Conservation (phyloP, 345 rosid genomes). For the Gossypioides kirkii region DNA sequence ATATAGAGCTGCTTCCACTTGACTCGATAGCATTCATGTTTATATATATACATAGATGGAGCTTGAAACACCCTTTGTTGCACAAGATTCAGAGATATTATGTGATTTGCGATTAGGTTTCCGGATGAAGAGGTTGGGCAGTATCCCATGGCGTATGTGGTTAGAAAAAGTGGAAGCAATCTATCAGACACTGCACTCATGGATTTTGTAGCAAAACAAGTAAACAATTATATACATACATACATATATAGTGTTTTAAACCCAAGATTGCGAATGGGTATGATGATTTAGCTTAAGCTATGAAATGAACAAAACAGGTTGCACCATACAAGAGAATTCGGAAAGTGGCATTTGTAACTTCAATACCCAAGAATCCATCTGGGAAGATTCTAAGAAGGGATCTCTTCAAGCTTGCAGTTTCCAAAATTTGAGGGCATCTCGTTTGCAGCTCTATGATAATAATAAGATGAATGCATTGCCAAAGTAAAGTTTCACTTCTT, state of each 20-base stretch:
- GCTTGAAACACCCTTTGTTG: too few species aligned
- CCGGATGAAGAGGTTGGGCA: conserved; percentile 85
- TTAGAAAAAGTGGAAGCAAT: conserved; percentile 48
- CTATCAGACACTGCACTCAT: conserved; percentile 44
- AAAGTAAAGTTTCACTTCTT: neutral
- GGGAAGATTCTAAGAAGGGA: conserved; percentile 88
- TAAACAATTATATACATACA: conserved; percentile 1
- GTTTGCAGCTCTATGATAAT: neutral
- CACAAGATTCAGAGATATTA: neutral
- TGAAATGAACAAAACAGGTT: conserved; percentile 34
- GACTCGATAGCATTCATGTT: too few species aligned
- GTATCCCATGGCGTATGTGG: conserved; percentile 78
- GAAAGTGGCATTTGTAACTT: conserved; percentile 48
- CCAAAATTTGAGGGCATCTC: conserved; percentile 45
- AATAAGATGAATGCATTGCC: neutral
- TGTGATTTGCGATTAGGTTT: conserved; percentile 34
- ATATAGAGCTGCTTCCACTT: too few species aligned
- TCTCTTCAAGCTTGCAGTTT: conserved; percentile 67
- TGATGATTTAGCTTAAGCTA: neutral
- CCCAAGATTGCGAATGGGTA: neutral
- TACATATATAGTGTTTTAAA: too few species aligned
- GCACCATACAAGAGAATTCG: conserved; percentile 72
- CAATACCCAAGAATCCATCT: conserved; percentile 71
- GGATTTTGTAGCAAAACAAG: conserved; percentile 72
- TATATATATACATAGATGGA: too few species aligned